phyloP scores from a whole-genome alignment of 306 rosid species.

The Gastrolobium bilobum region DNA sequence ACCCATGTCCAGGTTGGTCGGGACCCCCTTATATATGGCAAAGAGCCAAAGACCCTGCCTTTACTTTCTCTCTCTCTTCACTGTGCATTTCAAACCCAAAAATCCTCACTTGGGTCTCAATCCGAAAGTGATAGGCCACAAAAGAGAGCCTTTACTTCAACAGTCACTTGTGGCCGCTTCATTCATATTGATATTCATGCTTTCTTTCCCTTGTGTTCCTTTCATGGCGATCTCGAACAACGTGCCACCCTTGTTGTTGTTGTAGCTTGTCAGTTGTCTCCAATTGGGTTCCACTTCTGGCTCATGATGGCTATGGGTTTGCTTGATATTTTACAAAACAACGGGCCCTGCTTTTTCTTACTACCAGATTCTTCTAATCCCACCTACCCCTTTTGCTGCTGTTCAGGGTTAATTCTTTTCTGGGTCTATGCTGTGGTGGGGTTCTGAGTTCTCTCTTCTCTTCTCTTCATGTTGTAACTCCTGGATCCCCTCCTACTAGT shows the following conservation, averaged over 20 bases:
- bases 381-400: neutral
- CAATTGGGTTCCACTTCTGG: constrained; percentile 33
- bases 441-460: constrained; percentile 39
- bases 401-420: constrained; percentile 1
- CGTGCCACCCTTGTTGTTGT: constrained; percentile 34
- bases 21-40: constrained; percentile 67
- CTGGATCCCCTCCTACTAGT: constrained; percentile 44
- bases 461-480: constrained; percentile 29
- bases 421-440: constrained; percentile 42
- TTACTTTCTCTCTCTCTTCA: constrained; percentile 44
- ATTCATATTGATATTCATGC: constrained; percentile 27
- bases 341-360: neutral
- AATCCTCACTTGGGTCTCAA: constrained; percentile 57
- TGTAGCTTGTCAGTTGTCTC: neutral
- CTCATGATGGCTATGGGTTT: constrained; percentile 14
- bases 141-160: constrained; percentile 54
- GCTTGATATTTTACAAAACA: constrained; percentile 11
- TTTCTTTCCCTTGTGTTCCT: constrained; percentile 36
- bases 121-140: constrained; percentile 73
- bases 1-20: constrained; percentile 71
- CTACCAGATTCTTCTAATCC: neutral
- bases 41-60: constrained; percentile 54
- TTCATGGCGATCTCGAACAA: constrained; percentile 63
- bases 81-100: constrained; percentile 57
- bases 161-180: constrained; percentile 43